phyloP scores from a whole-genome alignment of 2,329 filamentous ascomycete genomes.

The Ustulina deusta region DNA sequence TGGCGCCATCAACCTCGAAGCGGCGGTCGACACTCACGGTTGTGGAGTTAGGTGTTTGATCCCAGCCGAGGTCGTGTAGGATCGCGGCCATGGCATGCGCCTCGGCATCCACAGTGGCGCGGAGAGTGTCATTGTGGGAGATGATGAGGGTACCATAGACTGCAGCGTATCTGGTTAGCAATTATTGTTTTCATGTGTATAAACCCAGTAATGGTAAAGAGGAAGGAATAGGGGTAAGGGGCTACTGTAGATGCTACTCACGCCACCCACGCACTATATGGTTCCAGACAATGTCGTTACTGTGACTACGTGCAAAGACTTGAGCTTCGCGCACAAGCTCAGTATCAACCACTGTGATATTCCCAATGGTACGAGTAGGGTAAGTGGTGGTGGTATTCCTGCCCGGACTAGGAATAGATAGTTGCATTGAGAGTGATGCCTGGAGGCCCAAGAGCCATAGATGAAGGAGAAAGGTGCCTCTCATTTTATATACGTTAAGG shows the following conservation, averaged over 20 bases:
- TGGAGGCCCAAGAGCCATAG: conserved; percentile 20
- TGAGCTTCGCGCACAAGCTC: conserved; percentile 38
- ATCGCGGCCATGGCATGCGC: conserved; percentile 56
- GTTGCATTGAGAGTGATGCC: conserved; percentile 30
- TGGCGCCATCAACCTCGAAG: conserved; percentile 64
- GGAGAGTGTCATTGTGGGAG: conserved; percentile 34
- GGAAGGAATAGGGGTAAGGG: not conserved
- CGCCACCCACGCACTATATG: conserved; percentile 37
- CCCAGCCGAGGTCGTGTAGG: conserved; percentile 60
- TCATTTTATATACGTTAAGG: conserved; percentile 38
- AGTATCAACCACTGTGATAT: conserved; percentile 38
- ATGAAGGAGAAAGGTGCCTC: not conserved
- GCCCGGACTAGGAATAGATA: not conserved
- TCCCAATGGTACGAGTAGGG: conserved; percentile 34
- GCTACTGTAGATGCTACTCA: conserved; percentile 12
- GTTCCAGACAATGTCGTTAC: conserved; percentile 33
- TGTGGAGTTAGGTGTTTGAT: conserved; percentile 48
- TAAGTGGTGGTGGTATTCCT: not conserved
- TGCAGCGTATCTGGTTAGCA: not conserved
- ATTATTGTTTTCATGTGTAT: not conserved
- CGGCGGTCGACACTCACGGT: conserved; percentile 58
- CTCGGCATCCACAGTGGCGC: conserved; percentile 56
- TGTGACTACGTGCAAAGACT: conserved; percentile 30
- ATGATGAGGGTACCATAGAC: conserved; percentile 34
- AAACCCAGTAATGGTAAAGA: not conserved